These are phyloP conservation scores for Myriosclerotinia curreyana DNA, from an alignment of 2,329 filamentous ascomycete genomes.

Conservation along the genomic window DNA sequence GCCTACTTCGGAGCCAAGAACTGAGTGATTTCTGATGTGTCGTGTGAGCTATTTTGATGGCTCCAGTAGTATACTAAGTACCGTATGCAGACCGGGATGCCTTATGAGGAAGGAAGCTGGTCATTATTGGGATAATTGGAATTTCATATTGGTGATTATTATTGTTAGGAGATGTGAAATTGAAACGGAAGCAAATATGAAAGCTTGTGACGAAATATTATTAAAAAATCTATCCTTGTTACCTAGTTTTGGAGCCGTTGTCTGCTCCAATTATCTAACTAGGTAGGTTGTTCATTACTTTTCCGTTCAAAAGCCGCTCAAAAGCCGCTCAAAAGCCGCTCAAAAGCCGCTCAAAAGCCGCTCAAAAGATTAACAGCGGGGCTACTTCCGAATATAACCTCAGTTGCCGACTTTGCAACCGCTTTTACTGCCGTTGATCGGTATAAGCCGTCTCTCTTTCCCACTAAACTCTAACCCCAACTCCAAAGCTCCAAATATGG, in stretches of 20 bases:
- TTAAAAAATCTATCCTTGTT: not conserved
- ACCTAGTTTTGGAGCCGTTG: not conserved
- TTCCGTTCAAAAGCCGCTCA: slow-evolving; percentile 9
- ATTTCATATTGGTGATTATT: not conserved
- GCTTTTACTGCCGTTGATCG: not conserved
- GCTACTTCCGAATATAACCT: not conserved
- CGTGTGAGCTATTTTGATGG: slow-evolving; percentile 10
- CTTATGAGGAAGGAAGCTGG: not conserved
- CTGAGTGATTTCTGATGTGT: not conserved
- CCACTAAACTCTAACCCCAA: not conserved
- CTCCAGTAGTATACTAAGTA: no score
- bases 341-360: not conserved
- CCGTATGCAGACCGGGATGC: not conserved
- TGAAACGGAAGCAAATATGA: not conserved
- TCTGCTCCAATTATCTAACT: not conserved
- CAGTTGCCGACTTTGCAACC: not conserved
- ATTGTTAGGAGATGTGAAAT: not conserved
- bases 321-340: slow-evolving; percentile 5
- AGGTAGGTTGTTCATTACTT: not conserved
- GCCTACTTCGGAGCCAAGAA: not conserved
- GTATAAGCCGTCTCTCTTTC: not conserved
- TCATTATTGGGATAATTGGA: no score
- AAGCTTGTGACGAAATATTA: not conserved
- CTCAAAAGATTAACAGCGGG: not conserved
- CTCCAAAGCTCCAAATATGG: slow-evolving; percentile 8